Evolutionary conservation across 371 early-diverging fungal genomes (phyloP).

Genomic region (Basidiobolus meristosporus): DNA sequence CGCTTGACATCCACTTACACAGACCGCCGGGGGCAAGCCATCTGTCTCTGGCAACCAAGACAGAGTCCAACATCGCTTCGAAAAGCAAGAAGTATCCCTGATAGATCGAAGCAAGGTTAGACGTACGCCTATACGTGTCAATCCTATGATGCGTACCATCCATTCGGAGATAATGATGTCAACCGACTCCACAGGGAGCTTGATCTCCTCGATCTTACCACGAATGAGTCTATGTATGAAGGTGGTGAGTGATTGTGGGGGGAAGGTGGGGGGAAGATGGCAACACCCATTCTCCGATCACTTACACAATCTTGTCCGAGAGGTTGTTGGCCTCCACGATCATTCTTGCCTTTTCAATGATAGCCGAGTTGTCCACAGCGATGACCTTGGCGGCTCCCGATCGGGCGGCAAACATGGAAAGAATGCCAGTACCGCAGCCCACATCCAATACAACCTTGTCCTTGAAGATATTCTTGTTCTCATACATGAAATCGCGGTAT

Average conservation of each 20-base stretch:
- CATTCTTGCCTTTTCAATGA: conserved; percentile 60
- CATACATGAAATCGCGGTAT: conserved; percentile 63
- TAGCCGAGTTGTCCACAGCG: conserved; percentile 71
- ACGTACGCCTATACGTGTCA: background rate
- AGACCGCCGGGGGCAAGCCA: conserved; percentile 49
- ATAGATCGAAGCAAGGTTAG: background rate
- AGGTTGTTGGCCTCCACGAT: conserved; percentile 64
- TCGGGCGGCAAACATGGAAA: conserved; percentile 60
- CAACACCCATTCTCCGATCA: no score
- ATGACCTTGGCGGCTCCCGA: conserved; percentile 35
- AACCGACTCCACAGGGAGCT: conserved; percentile 52
- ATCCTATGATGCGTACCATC: conserved; percentile 37
- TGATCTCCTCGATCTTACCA: conserved; percentile 73
- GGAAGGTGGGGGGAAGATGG: background rate
- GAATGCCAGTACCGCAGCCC: conserved; percentile 64
- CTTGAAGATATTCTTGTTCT: conserved; percentile 69
- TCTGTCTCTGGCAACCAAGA: conserved; percentile 62
- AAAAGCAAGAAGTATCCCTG: conserved; percentile 65
- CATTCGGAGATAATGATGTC: conserved; percentile 83
- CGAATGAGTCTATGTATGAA: conserved; percentile 21
- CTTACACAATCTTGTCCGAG: conserved; percentile 40
- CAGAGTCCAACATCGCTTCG: conserved; percentile 81
- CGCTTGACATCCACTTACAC: no score
- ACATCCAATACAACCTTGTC: conserved; percentile 64
- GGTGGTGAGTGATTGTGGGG: background rate